Evolutionary conservation across 257 asterid genomes (phyloP).

Genomic region (Fraxinus pennsylvanica): DNA sequence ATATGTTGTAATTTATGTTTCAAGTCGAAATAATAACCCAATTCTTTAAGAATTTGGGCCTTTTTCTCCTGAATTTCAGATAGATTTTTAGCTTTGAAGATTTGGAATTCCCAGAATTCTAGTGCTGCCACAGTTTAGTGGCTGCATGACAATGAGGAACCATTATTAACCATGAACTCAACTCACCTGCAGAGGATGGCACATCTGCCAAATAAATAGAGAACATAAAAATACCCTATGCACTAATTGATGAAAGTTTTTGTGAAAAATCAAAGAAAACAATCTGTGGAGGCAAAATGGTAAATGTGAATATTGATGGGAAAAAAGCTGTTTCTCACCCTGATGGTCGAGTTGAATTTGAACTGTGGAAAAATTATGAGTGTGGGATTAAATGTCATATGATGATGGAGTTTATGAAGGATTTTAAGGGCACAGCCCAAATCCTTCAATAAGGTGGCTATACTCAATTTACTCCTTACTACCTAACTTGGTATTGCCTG

Average conservation of each 20-base stretch:
- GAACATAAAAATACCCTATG: slow-evolving; percentile 53
- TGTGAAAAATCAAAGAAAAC: slow-evolving; percentile 46
- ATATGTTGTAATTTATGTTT: slow-evolving; percentile 11
- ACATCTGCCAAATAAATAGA: slow-evolving; percentile 45
- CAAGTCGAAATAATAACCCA: neutral
- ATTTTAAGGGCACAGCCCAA: slow-evolving; percentile 57
- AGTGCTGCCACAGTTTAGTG: slow-evolving; percentile 59
- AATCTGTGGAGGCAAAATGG: slow-evolving; percentile 43
- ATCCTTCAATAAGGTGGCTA: slow-evolving; percentile 55
- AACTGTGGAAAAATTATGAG: slow-evolving; percentile 53
- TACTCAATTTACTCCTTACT: slow-evolving; percentile 54
- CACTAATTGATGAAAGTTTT: slow-evolving; percentile 40
- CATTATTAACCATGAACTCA: slow-evolving; percentile 43
- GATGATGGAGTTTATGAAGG: slow-evolving; percentile 51
- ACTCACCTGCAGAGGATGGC: slow-evolving; percentile 42
- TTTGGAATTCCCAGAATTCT: slow-evolving; percentile 57
- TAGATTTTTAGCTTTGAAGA: slow-evolving; percentile 54
- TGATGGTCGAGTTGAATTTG: slow-evolving; percentile 55
- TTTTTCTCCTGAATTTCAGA: slow-evolving; percentile 32
- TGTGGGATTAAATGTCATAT: slow-evolving; percentile 51
- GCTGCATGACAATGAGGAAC: slow-evolving; percentile 46
- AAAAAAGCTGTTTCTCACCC: slow-evolving; percentile 63
- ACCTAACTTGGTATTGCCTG: slow-evolving; percentile 59
- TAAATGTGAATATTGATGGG: slow-evolving; percentile 56
- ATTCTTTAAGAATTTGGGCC: neutral